Evolutionary conservation across 2,329 filamentous ascomycete genomes (phyloP), one percentile per base, ranked within the genome.

Genomic region (Pseudogymnoascus sp.): DNA sequence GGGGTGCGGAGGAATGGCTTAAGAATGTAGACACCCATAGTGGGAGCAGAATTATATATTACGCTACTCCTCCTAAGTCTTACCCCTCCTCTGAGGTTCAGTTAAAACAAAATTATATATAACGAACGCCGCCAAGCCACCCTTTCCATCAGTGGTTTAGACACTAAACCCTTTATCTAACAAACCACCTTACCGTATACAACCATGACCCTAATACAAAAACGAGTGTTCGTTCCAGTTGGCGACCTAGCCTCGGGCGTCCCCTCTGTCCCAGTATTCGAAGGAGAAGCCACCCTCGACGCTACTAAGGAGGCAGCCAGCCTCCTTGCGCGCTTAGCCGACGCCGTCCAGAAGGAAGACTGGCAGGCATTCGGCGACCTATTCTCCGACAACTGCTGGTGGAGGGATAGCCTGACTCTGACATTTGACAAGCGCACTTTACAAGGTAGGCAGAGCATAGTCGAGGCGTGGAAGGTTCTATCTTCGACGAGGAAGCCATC

Each of bases 381-480:
- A 13, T 59, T 59, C 31, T 33, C 58, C 31, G 58, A 59, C 5
- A 17, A 59, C 31, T 59, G 15, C 7, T 59, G 58, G 58, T 59
- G 58, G 58, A 59, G 17, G 9, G 58, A 59, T 31, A 39, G 27
- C 21, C 8, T 59, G 17, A 59, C 58, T 7, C 29, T 59, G 7
- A 59, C 58, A 17, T 59, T 59, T 25, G 58, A 59, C 25, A 59
- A 59, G 7, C 58, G 58, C 6, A 59, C 58, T n/a, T 39, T 59
- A 15, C 17, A 21, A 2, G 58, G 58, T 5, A 33, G 25, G 58
- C 1, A 59, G 21, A 21, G 17, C 29, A 36, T 59, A 9, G 33
- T 39, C 1, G 21, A 59, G 29, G 58, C 58, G 12, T 59, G 15
- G 15, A 59, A 59, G 15, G 33, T 6, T 4, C 58, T 59, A 8